Conservation (phyloP, 805 yeast genomes). For the Candida parachauliodes region DNA sequence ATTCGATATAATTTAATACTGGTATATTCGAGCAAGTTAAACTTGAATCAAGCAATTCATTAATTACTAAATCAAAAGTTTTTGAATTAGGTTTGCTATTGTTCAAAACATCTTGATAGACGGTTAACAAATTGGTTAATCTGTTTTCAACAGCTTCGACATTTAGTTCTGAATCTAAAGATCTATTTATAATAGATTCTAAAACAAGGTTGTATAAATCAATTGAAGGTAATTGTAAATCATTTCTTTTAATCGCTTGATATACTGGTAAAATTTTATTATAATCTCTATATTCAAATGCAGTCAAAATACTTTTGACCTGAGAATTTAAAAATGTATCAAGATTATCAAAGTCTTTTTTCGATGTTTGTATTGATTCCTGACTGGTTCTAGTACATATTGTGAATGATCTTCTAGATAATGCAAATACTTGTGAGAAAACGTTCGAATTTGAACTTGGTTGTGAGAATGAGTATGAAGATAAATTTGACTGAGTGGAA, state of each 20-base stretch:
- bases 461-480: not conserved
- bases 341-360: constrained; percentile 6
- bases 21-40: constrained; percentile 28
- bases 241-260: constrained; percentile 38
- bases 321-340: constrained; percentile 11
- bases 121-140: constrained; percentile 59
- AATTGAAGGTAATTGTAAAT: constrained; percentile 43
- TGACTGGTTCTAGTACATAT: constrained; percentile 2
- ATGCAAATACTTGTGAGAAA: constrained; percentile 4
- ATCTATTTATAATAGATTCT: constrained; percentile 49
- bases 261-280: constrained; percentile 38
- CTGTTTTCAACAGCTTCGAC: constrained; percentile 49
- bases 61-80: constrained; percentile 50
- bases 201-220: constrained; percentile 53
- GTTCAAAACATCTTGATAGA: constrained; percentile 61
- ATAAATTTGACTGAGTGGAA: not conserved
- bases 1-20: constrained; percentile 44
- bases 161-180: constrained; percentile 35
- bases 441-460: not conserved
- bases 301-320: constrained; percentile 3
- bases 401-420: constrained; percentile 6
- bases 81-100: constrained; percentile 49
- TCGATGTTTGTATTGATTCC: not conserved
- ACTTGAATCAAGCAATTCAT: constrained; percentile 50
- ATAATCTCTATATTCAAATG: constrained; percentile 18